Percentiles rank a stretch among this genome's conserved stretches.
Evolutionary conservation across 768 basidiomycete genomes (phyloP).

Genomic region (Gloeostereum incarnatum): DNA sequence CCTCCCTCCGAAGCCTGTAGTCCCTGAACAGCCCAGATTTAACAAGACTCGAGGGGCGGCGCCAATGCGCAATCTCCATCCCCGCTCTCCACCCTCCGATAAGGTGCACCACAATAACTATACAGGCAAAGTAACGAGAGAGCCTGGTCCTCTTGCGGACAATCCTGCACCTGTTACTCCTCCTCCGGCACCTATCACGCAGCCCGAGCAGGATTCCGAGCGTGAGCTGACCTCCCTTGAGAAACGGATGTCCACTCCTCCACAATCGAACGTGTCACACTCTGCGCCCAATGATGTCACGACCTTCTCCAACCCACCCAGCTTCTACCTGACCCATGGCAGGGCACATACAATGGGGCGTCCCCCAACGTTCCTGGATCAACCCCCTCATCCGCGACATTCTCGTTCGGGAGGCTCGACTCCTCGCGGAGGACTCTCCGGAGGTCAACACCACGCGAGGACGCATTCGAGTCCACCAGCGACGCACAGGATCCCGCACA

Average conservation of each 20-base stretch:
- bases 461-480: slow-evolving; percentile 61
- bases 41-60: slow-evolving; percentile 12
- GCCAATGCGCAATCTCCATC: slow-evolving; percentile 13
- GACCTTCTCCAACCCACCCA: slow-evolving; percentile 3
- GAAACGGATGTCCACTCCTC: slow-evolving; percentile 41
- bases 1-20: slow-evolving; percentile 35
- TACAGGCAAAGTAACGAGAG: too few relatives aligned
- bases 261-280: slow-evolving; percentile 36
- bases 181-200: slow-evolving; percentile 1
- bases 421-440: slow-evolving; percentile 26
- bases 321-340: slow-evolving; percentile 30
- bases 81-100: slow-evolving; percentile 4
- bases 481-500: slow-evolving; percentile 30
- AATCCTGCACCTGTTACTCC: background rate
- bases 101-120: background rate
- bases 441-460: slow-evolving; percentile 36
- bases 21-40: slow-evolving; percentile 11
- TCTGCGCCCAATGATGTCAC: slow-evolving; percentile 3
- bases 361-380: slow-evolving; percentile 19
- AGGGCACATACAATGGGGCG: slow-evolving; percentile 53
- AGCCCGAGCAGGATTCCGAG: slow-evolving; percentile 12
- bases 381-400: slow-evolving; percentile 20
- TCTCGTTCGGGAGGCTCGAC: slow-evolving; percentile 36
- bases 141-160: background rate
- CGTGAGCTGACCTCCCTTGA: slow-evolving; percentile 11